Conservation (phyloP, 2,329 filamentous ascomycete genomes). For the Apiospora sp. region DNA sequence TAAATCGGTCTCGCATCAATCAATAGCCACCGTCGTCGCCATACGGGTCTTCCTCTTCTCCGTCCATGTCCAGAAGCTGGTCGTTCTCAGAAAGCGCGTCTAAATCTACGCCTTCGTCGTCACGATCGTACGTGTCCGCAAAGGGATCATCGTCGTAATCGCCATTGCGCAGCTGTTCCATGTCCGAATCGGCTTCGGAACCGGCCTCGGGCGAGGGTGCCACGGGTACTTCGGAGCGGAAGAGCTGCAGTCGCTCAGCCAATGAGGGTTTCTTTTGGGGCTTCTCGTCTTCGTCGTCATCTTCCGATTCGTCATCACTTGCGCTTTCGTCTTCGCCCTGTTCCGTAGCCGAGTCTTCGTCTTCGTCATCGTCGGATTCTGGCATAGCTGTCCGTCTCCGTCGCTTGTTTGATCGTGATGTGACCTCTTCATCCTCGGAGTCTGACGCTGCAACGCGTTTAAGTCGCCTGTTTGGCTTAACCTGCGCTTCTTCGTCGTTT, state of each 20-base stretch:
- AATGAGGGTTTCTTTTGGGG: constrained; percentile 8
- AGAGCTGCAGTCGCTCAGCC: constrained; percentile 18
- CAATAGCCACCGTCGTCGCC: constrained; percentile 3
- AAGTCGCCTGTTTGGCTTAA: not conserved
- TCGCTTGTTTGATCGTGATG: constrained; percentile 3
- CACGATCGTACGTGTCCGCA: constrained; percentile 7
- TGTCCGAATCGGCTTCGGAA: constrained; percentile 16
- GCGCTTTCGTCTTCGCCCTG: not conserved
- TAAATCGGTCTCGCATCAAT: not conserved
- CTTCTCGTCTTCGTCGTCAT: not conserved
- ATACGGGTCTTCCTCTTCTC: not conserved
- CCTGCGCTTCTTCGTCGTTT: not conserved
- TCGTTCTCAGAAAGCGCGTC: not conserved
- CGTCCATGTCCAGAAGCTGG: not conserved
- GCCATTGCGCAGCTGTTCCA: constrained; percentile 18
- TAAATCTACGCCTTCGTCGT: not conserved
- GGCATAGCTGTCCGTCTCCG: constrained; percentile 4
- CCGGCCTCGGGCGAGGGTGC: constrained; percentile 15
- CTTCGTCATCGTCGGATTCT: constrained; percentile 13
- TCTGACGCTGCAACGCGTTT: not conserved
- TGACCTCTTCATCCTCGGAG: not conserved
- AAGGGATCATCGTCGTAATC: constrained; percentile 21
- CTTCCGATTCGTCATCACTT: not conserved
- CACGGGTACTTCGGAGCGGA: constrained; percentile 21
- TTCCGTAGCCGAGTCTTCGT: constrained; percentile 21